Percentiles rank a stretch among this genome's conserved stretches.
Conservation (phyloP, 2,329 filamentous ascomycete species). For the Fusarium tanahbumbuense region DNA sequence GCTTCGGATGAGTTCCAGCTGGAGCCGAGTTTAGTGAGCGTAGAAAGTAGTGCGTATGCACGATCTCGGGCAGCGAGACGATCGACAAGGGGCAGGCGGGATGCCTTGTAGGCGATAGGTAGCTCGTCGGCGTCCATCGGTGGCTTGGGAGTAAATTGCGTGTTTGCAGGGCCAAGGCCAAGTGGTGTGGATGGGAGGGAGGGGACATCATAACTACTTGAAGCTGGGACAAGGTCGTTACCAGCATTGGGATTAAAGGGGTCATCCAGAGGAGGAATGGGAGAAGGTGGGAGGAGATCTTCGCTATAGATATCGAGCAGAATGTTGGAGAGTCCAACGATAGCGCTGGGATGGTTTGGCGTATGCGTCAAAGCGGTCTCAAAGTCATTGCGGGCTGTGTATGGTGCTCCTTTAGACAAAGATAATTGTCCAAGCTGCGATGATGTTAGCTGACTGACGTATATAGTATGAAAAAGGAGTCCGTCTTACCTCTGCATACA, state of each 20-base stretch:
- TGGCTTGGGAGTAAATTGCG: conserved; percentile 19
- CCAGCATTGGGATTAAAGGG: conserved; percentile 2
- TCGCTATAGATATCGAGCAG: conserved; percentile 86
- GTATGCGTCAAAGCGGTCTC: conserved; percentile 84
- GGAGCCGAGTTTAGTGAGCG: conserved; percentile 83
- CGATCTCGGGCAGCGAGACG: conserved; percentile 90
- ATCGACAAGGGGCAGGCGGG: conserved; percentile 77
- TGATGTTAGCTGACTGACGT: conserved; percentile 40
- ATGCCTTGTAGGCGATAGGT: conserved; percentile 65
- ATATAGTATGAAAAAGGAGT: neutral
- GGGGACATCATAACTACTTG: conserved; percentile 17
- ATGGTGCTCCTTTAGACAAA: conserved; percentile 69
- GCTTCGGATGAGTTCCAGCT: conserved; percentile 95
- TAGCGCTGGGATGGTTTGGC: conserved; percentile 82
- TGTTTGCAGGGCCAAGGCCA: conserved; percentile 55
- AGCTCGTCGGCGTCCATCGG: conserved; percentile 55
- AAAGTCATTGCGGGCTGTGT: conserved; percentile 79
- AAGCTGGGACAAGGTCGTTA: conserved; percentile 6
- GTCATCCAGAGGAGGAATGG: conserved; percentile 60
- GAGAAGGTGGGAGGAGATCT: conserved; percentile 69
- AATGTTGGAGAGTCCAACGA: conserved; percentile 84
- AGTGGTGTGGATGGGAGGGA: conserved; percentile 59
- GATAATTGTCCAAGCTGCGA: conserved; percentile 74
- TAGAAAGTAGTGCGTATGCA: conserved; percentile 84
- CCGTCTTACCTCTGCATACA: conserved; percentile 78